Conservation (phyloP, 305 asterid genomes). For the Fraxinus platypoda region DNA sequence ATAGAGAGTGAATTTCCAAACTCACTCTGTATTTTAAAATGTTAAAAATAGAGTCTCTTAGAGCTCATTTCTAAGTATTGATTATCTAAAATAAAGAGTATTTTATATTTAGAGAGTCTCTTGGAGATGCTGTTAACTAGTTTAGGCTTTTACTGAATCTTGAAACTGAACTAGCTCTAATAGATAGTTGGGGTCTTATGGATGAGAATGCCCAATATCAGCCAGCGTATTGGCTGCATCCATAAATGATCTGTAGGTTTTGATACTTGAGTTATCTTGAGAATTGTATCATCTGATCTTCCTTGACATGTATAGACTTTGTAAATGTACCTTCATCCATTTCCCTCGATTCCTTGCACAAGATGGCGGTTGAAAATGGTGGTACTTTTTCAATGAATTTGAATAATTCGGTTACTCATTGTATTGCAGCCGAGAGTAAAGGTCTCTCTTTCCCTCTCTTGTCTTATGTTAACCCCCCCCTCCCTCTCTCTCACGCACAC, state of each 20-base stretch:
- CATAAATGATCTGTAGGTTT: slow-evolving; percentile 5
- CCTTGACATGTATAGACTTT: slow-evolving; percentile 79
- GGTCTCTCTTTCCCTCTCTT: slow-evolving; percentile 44
- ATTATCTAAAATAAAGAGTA: too few species aligned
- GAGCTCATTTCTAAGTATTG: too few species aligned
- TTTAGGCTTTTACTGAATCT: neutral
- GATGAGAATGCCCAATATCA: neutral
- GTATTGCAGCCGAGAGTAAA: slow-evolving; percentile 82
- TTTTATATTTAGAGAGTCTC: too few species aligned
- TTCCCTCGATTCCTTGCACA: slow-evolving; percentile 77
- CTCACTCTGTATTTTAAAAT: too few species aligned
- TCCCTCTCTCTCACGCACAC: slow-evolving; percentile 4
- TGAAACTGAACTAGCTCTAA: neutral
- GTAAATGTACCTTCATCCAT: slow-evolving; percentile 67
- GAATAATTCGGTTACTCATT: slow-evolving; percentile 81
- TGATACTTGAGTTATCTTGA: slow-evolving; percentile 2
- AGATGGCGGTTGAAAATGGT: slow-evolving; percentile 87
- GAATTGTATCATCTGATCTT: slow-evolving; percentile 18
- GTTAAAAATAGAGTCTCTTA: too few species aligned
- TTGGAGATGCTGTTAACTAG: neutral
- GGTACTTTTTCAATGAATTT: slow-evolving; percentile 94
- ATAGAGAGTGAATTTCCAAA: too few species aligned
- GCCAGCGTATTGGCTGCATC: slow-evolving; percentile 10
- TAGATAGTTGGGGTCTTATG: neutral
- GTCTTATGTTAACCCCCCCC: neutral